Percentiles rank a stretch among this genome's conserved stretches.
Conservation (phyloP, 2,329 filamentous ascomycete species). For the Colletotrichum salicis region DNA sequence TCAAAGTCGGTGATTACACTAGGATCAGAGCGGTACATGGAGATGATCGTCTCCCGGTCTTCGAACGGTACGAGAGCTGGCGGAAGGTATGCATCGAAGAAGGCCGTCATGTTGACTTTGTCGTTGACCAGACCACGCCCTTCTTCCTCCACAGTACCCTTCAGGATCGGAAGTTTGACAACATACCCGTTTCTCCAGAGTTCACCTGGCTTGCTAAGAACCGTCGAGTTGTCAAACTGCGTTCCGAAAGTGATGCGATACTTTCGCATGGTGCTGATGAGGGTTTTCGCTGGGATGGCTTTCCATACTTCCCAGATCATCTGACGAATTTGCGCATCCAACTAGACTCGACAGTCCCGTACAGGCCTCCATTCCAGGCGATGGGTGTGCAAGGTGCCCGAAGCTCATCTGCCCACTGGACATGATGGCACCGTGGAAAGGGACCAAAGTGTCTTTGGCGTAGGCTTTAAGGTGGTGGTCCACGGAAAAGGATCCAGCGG, state of each 20-base stretch:
- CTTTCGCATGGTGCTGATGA: slow-evolving; percentile 35
- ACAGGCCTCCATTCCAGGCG: slow-evolving; percentile 35
- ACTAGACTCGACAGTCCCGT: slow-evolving; percentile 28
- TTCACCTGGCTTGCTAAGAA: slow-evolving; percentile 32
- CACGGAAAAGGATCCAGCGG: slow-evolving; percentile 42
- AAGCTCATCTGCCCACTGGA: slow-evolving; percentile 45
- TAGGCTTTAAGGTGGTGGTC: slow-evolving; percentile 41
- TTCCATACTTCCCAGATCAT: slow-evolving; percentile 40
- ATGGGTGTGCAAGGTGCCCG: slow-evolving; percentile 34
- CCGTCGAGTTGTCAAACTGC: slow-evolving; percentile 37
- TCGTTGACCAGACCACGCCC: slow-evolving; percentile 39
- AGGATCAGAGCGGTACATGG: slow-evolving; percentile 34
- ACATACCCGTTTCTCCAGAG: slow-evolving; percentile 38
- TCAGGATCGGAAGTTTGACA: slow-evolving; percentile 40
- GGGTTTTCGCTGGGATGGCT: slow-evolving; percentile 26
- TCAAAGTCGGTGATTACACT: slow-evolving; percentile 39
- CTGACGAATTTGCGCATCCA: slow-evolving; percentile 34
- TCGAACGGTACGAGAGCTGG: not conserved
- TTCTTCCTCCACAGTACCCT: slow-evolving; percentile 41
- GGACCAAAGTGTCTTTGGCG: slow-evolving; percentile 26
- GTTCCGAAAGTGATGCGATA: slow-evolving; percentile 30
- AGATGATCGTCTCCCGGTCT: slow-evolving; percentile 29
- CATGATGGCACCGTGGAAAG: slow-evolving; percentile 42
- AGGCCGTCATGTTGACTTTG: slow-evolving; percentile 37
- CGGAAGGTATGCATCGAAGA: slow-evolving; percentile 37